Percentiles rank a stretch among this genome's conserved stretches.
Evolutionary conservation across 768 basidiomycete genomes (phyloP).

Genomic region (Mycena olivaceomarginata): DNA sequence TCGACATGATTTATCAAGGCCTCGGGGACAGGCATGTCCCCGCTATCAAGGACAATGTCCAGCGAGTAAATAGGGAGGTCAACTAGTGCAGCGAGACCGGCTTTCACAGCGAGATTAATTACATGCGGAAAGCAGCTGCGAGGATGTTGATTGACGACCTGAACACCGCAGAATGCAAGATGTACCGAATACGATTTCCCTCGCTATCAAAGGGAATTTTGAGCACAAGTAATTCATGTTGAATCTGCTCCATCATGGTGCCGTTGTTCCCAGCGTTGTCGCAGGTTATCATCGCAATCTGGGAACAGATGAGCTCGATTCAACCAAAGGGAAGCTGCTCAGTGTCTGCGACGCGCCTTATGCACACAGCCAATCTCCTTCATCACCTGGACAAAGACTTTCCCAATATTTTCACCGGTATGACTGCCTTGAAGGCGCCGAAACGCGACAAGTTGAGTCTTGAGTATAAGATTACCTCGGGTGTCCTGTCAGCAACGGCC

Average conservation of each 20-base stretch:
- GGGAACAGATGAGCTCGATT: no score
- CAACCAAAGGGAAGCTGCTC: no score
- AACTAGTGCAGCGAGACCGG: slow-evolving; percentile 32
- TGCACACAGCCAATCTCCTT: no score
- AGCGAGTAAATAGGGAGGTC: background rate
- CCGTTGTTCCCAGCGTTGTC: slow-evolving; percentile 15
- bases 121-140: slow-evolving; percentile 49
- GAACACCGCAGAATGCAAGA: background rate
- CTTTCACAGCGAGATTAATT: slow-evolving; percentile 43
- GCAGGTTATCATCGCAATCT: no score
- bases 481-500: no score
- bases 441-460: no score
- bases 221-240: background rate
- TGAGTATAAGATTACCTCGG: slow-evolving; percentile 16
- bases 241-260: slow-evolving; percentile 5
- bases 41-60: background rate
- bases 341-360: no score
- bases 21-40: background rate
- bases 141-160: no score
- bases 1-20: background rate
- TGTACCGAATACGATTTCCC: slow-evolving; percentile 41
- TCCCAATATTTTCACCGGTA: no score
- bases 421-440: no score
- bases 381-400: no score
- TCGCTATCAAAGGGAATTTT: slow-evolving; percentile 42